Conservation (phyloP, 1,284 basidiomycete genomes). For the Mycena sp. region DNA sequence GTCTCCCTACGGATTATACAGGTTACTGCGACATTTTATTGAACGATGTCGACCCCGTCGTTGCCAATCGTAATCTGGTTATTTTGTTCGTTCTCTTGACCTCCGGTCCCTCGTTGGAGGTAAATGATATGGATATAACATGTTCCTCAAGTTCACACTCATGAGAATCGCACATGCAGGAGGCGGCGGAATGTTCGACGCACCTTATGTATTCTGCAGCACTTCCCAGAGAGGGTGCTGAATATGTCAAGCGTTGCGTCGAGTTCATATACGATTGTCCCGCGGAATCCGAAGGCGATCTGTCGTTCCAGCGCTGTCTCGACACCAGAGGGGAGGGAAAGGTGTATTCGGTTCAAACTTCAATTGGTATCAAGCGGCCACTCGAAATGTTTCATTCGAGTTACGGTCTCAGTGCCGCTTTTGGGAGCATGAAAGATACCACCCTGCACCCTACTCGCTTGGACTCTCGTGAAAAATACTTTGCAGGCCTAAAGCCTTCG, state of each 20-base stretch:
- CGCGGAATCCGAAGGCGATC: slow-evolving; percentile 38
- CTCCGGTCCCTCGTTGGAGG: slow-evolving; percentile 45
- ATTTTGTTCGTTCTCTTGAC: slow-evolving; percentile 46
- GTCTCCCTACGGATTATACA: slow-evolving; percentile 43
- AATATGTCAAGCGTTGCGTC: slow-evolving; percentile 23
- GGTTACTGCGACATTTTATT: slow-evolving; percentile 47
- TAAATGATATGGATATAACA: slow-evolving; percentile 32
- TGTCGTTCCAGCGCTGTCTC: slow-evolving; percentile 46
- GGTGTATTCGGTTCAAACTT: slow-evolving; percentile 45
- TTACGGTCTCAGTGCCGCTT: slow-evolving; percentile 41
- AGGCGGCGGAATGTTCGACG: slow-evolving; percentile 11
- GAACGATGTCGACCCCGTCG: slow-evolving; percentile 44
- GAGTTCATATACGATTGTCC: slow-evolving; percentile 43
- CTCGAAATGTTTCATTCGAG: slow-evolving; percentile 49
- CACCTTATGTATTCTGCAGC: slow-evolving; percentile 14
- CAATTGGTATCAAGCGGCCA: slow-evolving; percentile 44
- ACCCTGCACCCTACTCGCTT: slow-evolving; percentile 39
- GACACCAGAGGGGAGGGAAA: slow-evolving; percentile 45
- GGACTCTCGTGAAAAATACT: slow-evolving; percentile 45
- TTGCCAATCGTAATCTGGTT: slow-evolving; percentile 47
- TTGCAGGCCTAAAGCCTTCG: slow-evolving; percentile 43
- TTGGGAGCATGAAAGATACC: slow-evolving; percentile 39
- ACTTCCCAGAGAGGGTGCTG: slow-evolving; percentile 6
- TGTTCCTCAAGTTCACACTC: no score
- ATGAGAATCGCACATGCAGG: neutral